Conservation (phyloP, 2,329 filamentous ascomycete genomes). For the Aureobasidium sp. region DNA sequence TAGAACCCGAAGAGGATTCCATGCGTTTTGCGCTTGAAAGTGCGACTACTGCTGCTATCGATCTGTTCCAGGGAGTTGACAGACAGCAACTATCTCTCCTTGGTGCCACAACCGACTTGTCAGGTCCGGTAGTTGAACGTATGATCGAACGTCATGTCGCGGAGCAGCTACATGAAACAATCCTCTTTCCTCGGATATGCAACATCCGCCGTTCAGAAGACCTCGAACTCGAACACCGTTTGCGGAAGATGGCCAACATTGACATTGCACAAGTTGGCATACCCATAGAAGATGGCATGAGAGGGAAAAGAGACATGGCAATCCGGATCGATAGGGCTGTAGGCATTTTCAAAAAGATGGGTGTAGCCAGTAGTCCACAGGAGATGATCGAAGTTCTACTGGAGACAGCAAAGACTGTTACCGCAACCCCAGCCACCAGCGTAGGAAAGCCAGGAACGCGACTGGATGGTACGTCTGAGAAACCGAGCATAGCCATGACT, state of each 20-base stretch:
- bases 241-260: slow-evolving; percentile 85
- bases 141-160: slow-evolving; percentile 92
- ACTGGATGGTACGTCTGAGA: slow-evolving; percentile 37
- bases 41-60: slow-evolving; percentile 86
- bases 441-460: slow-evolving; percentile 31
- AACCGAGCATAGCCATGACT: slow-evolving; percentile 50
- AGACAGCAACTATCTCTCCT: slow-evolving; percentile 89
- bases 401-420: slow-evolving; percentile 76
- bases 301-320: slow-evolving; percentile 74
- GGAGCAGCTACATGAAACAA: slow-evolving; percentile 78
- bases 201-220: slow-evolving; percentile 75
- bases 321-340: slow-evolving; percentile 70
- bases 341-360: slow-evolving; percentile 83
- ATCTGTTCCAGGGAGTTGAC: slow-evolving; percentile 91
- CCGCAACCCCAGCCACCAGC: slow-evolving; percentile 40
- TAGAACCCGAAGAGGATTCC: slow-evolving; percentile 84
- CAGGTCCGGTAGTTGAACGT: slow-evolving; percentile 83
- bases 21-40: slow-evolving; percentile 87
- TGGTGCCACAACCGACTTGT: slow-evolving; percentile 87
- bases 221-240: slow-evolving; percentile 78
- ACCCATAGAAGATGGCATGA: slow-evolving; percentile 67
- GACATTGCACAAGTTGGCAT: slow-evolving; percentile 95
- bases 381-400: slow-evolving; percentile 81
- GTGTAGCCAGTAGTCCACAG: slow-evolving; percentile 68
- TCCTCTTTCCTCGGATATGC: slow-evolving; percentile 78